Evolutionary conservation across 192 early-diverging fungal genomes (phyloP), one percentile per base, ranked within the genome.

Genomic region (Linnemannia elongata): DNA sequence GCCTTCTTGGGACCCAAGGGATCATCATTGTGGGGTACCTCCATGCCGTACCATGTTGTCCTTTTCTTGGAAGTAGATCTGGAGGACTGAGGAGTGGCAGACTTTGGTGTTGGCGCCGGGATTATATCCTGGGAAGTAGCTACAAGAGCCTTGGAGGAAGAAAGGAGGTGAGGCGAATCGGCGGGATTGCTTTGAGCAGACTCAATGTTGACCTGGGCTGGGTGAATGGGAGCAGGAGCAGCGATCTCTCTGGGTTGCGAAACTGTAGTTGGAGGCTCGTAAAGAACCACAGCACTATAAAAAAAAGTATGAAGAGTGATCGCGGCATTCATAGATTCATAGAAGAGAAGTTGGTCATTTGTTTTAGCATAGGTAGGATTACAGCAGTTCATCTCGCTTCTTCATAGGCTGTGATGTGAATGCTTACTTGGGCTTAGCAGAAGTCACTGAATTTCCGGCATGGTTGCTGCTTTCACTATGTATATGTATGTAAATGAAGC

Each of bases 21-120:
- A 9, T n/a, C 38, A 22, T n/a, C 5, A 2, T 54, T 42, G 30
- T n/a, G 18, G 0, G 13, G 77, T 10, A 79, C 39, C 33, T 42
- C 63, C 3, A 75, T 45, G 15, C 78, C 78, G 13, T 44, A 60
- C 77, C 72, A 79, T 6, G 49, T 66, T 9, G 12, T 78, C 42
- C 33, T 84, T 52, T 71, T 78, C 22, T 44, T 36, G n/a, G 33
- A 15, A 22, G 44, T 3, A 17, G 52, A 6, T 10, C 15, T 42
- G 30, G n/a, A 13, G 24, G 27, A 3, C 33, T 24, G 41, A 4
- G 44, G 33, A 30, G 69, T 12, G 4, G 17, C 30, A 15, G 30
- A 7, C 27, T 33, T 35, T 1, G 15, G 24, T 18, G 10, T 41
- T 44, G 36, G 69, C 17, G 45, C 17, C 24, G 72, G 4, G 3